Evolutionary conservation across 1,139 yeast species (phyloP), one percentile per base, ranked within the genome.

Genomic region (Hyphopichia fennica): DNA sequence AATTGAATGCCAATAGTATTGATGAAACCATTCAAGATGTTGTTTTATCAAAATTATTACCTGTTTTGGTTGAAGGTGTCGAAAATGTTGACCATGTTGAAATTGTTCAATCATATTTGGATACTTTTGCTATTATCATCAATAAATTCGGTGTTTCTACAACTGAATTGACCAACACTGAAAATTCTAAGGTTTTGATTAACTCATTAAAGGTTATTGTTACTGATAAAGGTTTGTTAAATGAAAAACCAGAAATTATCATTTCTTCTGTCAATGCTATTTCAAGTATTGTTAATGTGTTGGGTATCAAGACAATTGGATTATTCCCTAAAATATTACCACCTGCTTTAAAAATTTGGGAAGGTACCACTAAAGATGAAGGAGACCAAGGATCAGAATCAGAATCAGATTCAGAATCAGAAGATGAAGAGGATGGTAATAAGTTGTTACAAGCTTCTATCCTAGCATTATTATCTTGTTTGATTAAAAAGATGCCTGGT

Each of bases 271-370:
- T 90, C 45, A 80, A 84, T 54, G 83, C 86, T 44, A 77, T 88
- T 47, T 81, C 88, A 41, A 82, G 84, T 47, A 67, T 88, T 44
- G 77, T 88, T 41, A 80, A 82, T 42, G 77, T 81, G 15, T 65
- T 91, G 40, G 99, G 99, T 37, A 93, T 95, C 22, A 87, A 89
- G 56, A 76, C 85, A 45, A 85, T 93, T 61, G 95, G 96, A 7
- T 80, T 76, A 56, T 88, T 89, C 72, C 88, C 96, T 27, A 84
- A 83, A 62, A 82, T 91, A 54, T 80, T 93, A 45, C 90, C 93
- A 13, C 87, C 88, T 13, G 73, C 88, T 8, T 73, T 89, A 46
- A 66, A 70, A 33, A 75, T 88, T 37, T 84, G 88, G 70, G 59
- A 63, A 34, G 20, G 23, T n/a, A 30, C 34, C 6, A 40, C 42